Base-by-base conservation (phyloP, 768 basidiomycete genomes). In the Russula lepida region DNA sequence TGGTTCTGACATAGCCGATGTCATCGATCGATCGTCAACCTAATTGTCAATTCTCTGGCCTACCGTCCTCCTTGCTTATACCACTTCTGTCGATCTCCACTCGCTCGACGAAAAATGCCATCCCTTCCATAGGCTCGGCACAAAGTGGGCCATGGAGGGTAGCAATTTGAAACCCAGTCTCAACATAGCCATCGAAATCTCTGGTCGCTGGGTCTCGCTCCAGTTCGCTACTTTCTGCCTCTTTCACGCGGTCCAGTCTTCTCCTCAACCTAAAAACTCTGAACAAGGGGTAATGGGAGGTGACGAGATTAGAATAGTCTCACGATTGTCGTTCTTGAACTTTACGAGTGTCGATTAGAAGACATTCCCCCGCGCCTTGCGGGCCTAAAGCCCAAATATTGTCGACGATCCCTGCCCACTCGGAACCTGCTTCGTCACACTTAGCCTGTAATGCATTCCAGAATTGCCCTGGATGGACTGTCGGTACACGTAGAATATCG, bases 81-180 rank as follows among this genome's bases (percentile, higher is more conserved):
- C 76, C 76, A 44, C 79, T 80, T 52, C 68, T 68, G 66, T 92
- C 82, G 23, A 92, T 76, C 15, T 81, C 78, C 3, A 98, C 74
- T 28, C 75, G 77, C 70, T 98, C 94, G 1, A 98, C 81, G 62
- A 95, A 90, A 74, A 88, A 98, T 0, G 86, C 92, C 76, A 99
- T 76, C 0, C 95, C 95, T 66, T 95, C 88, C 8, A 98, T 84
- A 2, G 97, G 97, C 71, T 99, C 97, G 7, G 87, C 88, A 67
- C 97, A 98, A 21, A 99, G 74, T 13, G 97, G 95, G 0, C 97
- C 97, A 73, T 95, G 92, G 71, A 93, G 88, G 1, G 88, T 88
- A 0, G 93, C 95, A 50, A 98, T 81, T 74, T 97, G 95, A 74
- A 99, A 99, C 2, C 95, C 95, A 4, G 87, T 88, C 71, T 98